phyloP scores from a whole-genome alignment of 331 rosid species.

The Quercus tomentella region DNA sequence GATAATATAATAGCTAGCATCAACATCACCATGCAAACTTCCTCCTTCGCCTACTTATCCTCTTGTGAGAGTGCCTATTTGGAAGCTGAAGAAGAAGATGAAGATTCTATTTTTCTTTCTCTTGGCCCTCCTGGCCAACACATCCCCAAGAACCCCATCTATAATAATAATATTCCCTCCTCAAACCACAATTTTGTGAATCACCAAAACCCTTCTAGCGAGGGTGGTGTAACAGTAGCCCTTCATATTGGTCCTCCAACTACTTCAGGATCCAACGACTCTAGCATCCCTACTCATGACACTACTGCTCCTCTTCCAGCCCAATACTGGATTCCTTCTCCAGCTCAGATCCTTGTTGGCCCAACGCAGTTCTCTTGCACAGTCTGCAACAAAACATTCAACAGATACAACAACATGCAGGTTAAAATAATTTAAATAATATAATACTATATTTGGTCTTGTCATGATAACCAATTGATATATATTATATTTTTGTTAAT shows the following conservation, averaged over 20 bases:
- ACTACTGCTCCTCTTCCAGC: slow-evolving; percentile 17
- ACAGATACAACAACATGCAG: slow-evolving; percentile 98
- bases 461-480: no score
- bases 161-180: not conserved
- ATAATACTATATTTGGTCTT: not conserved
- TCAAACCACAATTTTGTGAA: slow-evolving; percentile 18
- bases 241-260: slow-evolving; percentile 76
- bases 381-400: slow-evolving; percentile 91
- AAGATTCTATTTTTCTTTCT: slow-evolving; percentile 71
- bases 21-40: slow-evolving; percentile 49
- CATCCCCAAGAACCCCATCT: slow-evolving; percentile 15
- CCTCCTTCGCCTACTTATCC: slow-evolving; percentile 36
- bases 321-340: slow-evolving; percentile 93
- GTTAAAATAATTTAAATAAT: slow-evolving; percentile 12
- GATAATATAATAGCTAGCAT: slow-evolving; percentile 16
- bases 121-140: slow-evolving; percentile 78
- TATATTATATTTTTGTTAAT: no score
- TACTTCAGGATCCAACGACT: not conserved
- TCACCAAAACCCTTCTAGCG: slow-evolving; percentile 35
- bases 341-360: slow-evolving; percentile 89
- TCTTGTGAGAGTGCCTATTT: slow-evolving; percentile 30
- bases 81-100: slow-evolving; percentile 39
- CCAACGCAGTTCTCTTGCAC: slow-evolving; percentile 96
- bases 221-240: slow-evolving; percentile 65
- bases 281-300: slow-evolving; percentile 12